phyloP scores from a whole-genome alignment of 2,329 filamentous ascomycete species.

The Ramularia endophylla region DNA sequence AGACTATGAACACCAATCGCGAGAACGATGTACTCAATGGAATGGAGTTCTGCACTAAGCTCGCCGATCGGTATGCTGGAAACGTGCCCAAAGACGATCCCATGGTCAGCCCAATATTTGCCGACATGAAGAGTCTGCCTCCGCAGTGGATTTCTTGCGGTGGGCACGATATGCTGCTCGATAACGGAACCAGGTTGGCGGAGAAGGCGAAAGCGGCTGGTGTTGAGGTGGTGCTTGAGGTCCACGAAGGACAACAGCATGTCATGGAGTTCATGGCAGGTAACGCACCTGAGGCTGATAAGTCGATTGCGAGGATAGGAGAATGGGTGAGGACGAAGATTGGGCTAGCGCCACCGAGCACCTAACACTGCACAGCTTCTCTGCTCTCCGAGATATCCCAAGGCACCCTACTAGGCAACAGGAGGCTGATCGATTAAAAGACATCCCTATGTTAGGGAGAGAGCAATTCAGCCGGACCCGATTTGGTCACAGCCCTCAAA shows the following conservation, averaged over 20 bases:
- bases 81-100: slow-evolving; percentile 13
- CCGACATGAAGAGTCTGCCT: slow-evolving; percentile 34
- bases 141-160: slow-evolving; percentile 47
- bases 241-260: slow-evolving; percentile 41
- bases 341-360: background rate
- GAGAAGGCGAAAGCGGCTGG: slow-evolving; percentile 40
- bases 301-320: slow-evolving; percentile 18
- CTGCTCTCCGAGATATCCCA: too few relatives aligned
- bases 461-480: too few relatives aligned
- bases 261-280: slow-evolving; percentile 29
- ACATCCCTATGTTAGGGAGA: too few relatives aligned
- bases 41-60: slow-evolving; percentile 12
- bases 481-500: too few relatives aligned
- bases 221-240: slow-evolving; percentile 41
- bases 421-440: too few relatives aligned
- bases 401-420: too few relatives aligned
- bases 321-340: slow-evolving; percentile 20
- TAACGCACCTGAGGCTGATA: slow-evolving; percentile 21
- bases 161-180: slow-evolving; percentile 47
- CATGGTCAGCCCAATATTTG: slow-evolving; percentile 17
- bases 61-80: slow-evolving; percentile 15
- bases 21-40: slow-evolving; percentile 21
- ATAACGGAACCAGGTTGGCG: slow-evolving; percentile 50
- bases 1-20: slow-evolving; percentile 16
- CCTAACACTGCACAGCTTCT: too few relatives aligned